phyloP scores from a whole-genome alignment of 2,329 filamentous ascomycete genomes.

The Tolypocladium sp. region DNA sequence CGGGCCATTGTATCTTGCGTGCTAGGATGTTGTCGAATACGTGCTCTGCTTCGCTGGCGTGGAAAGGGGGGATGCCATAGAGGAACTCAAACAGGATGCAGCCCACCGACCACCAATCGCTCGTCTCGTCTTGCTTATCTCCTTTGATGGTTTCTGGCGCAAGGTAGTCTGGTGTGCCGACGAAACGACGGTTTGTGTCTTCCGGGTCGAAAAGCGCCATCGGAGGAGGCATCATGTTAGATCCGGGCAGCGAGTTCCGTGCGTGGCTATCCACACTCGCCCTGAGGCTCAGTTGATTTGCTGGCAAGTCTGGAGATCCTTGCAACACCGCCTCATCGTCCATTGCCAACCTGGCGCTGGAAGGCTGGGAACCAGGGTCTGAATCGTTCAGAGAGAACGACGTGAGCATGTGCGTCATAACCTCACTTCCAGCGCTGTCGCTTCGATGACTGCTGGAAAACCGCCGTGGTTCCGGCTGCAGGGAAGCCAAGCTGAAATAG shows the following conservation, averaged over 20 bases:
- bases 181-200: conserved; percentile 85
- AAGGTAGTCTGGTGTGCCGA: conserved; percentile 93
- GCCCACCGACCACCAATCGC: conserved; percentile 99
- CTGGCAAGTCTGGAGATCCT: conserved; percentile 67
- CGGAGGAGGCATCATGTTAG: conserved; percentile 75
- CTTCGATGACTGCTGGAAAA: conserved; percentile 71
- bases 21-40: conserved; percentile 96
- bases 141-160: conserved; percentile 96
- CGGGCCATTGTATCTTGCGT: conserved; percentile 86
- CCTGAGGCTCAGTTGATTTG: conserved; percentile 20
- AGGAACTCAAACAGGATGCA: conserved; percentile 97
- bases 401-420: conserved; percentile 71
- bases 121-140: conserved; percentile 91
- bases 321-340: conserved; percentile 70
- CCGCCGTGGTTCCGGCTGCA: conserved; percentile 51
- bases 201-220: conserved; percentile 95
- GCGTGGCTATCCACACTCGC: conserved; percentile 23
- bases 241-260: conserved; percentile 30
- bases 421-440: conserved; percentile 87
- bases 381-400: conserved; percentile 65
- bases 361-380: conserved; percentile 29
- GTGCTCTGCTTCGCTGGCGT: conserved; percentile 79
- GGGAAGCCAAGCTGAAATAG: conserved; percentile 71
- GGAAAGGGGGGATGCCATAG: conserved; percentile 88
- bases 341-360: conserved; percentile 48